Evolutionary conservation across 306 rosid species (phyloP).

Genomic region (Castanospermum australe): DNA sequence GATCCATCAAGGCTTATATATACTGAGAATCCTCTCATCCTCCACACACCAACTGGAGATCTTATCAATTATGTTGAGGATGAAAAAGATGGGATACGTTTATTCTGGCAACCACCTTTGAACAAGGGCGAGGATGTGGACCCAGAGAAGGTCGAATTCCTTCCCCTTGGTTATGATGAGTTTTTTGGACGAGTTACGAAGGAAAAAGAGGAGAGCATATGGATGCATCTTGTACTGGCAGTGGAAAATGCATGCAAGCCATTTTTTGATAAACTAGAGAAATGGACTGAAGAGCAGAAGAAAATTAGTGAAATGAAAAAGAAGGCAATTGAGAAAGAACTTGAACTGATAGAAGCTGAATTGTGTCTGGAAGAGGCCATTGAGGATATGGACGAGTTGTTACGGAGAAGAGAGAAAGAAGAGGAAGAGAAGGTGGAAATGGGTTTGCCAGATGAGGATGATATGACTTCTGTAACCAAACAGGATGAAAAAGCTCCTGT

Average conservation of each 20-base stretch:
- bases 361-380: constrained; percentile 61
- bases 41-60: constrained; percentile 81
- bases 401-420: constrained; percentile 66
- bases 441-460: constrained; percentile 56
- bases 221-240: constrained; percentile 40
- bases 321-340: constrained; percentile 56
- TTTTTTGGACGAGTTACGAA: constrained; percentile 49
- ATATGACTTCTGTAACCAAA: constrained; percentile 36
- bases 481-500: constrained; percentile 44
- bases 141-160: constrained; percentile 62
- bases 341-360: constrained; percentile 80
- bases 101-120: constrained; percentile 91
- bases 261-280: constrained; percentile 46
- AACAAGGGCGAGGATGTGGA: constrained; percentile 63
- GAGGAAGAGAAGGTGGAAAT: constrained; percentile 60
- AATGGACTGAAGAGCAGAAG: constrained; percentile 73
- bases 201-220: constrained; percentile 28
- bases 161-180: constrained; percentile 87
- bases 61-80: constrained; percentile 80
- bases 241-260: constrained; percentile 60
- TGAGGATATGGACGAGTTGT: constrained; percentile 69
- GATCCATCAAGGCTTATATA: constrained; percentile 77
- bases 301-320: constrained; percentile 52
- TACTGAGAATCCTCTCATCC: constrained; percentile 77
- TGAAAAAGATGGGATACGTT: constrained; percentile 73